Conservation (phyloP, 1,139 yeast genomes). For the Scheffersomyces lignicola region DNA sequence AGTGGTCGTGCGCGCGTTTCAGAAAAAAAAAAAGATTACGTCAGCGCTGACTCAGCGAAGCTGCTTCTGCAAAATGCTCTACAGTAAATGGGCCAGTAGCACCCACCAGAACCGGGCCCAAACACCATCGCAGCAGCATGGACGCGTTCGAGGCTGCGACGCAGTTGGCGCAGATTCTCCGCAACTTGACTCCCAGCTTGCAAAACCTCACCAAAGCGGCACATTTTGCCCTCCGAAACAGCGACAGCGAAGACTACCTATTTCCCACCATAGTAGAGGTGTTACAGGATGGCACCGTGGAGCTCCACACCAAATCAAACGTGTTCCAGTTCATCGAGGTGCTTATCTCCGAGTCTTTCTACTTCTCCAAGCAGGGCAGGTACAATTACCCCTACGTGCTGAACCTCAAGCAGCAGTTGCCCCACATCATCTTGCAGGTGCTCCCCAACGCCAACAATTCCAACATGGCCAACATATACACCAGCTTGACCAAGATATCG, state of each 20-base stretch:
- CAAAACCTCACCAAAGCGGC: conserved; percentile 56
- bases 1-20: no score
- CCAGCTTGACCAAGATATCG: conserved; percentile 40
- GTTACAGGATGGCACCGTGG: conserved; percentile 47
- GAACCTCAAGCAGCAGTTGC: conserved; percentile 40
- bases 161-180: conserved; percentile 62
- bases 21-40: background rate
- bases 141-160: conserved; percentile 80
- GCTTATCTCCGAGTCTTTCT: conserved; percentile 41
- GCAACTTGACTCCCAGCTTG: conserved; percentile 62
- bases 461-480: conserved; percentile 49
- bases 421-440: conserved; percentile 49
- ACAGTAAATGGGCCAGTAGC: no score
- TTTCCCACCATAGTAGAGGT: conserved; percentile 70
- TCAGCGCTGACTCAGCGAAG: background rate
- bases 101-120: background rate
- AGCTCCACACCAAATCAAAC: conserved; percentile 64
- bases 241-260: conserved; percentile 68
- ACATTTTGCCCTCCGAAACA: conserved; percentile 57
- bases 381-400: conserved; percentile 49
- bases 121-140: conserved; percentile 44
- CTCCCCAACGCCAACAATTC: conserved; percentile 50
- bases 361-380: conserved; percentile 33
- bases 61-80: no score
- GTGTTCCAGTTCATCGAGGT: conserved; percentile 70